phyloP scores from a whole-genome alignment of 106 monocot genomes.

The Chionographis japonica region DNA sequence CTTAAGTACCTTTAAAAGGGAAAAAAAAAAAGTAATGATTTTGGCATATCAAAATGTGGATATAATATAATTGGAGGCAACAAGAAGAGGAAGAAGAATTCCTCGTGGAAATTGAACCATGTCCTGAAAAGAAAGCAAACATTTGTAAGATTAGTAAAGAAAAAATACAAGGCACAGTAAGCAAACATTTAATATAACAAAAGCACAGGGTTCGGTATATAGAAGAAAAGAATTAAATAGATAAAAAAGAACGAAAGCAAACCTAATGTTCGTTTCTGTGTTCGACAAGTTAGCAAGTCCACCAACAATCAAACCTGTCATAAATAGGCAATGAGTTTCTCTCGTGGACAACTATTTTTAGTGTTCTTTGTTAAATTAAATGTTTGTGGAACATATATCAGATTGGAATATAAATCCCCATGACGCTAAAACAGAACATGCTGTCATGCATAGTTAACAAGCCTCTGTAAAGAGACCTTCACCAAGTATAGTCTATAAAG shows the following conservation, averaged over 20 bases:
- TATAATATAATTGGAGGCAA: conserved; percentile 99
- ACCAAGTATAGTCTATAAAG: too few species aligned
- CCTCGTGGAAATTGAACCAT: conserved; percentile 99
- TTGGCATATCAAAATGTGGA: conserved; percentile 37
- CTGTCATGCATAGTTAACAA: too few species aligned
- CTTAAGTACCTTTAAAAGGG: background rate
- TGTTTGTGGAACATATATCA: too few species aligned
- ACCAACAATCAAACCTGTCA: conserved; percentile 85
- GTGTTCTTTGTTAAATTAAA: too few species aligned
- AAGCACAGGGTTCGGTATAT: background rate
- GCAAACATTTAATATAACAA: background rate
- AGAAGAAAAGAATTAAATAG: background rate
- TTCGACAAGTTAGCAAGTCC: conserved; percentile 83
- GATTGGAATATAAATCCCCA: too few species aligned
- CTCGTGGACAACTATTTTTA: background rate
- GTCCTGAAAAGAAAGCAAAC: conserved; percentile 34
- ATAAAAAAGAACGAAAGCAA: conserved; percentile 10
- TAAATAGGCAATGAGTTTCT: background rate
- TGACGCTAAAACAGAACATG: too few species aligned
- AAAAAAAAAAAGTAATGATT: background rate
- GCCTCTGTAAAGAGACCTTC: too few species aligned
- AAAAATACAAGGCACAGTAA: background rate
- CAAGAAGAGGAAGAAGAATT: conserved; percentile 97
- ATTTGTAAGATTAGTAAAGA: background rate
- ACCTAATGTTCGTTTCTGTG: conserved; percentile 83